Evolutionary conservation across 1,284 basidiomycete species (phyloP).

Genomic region (Erythrobasidium hasegawianum): DNA sequence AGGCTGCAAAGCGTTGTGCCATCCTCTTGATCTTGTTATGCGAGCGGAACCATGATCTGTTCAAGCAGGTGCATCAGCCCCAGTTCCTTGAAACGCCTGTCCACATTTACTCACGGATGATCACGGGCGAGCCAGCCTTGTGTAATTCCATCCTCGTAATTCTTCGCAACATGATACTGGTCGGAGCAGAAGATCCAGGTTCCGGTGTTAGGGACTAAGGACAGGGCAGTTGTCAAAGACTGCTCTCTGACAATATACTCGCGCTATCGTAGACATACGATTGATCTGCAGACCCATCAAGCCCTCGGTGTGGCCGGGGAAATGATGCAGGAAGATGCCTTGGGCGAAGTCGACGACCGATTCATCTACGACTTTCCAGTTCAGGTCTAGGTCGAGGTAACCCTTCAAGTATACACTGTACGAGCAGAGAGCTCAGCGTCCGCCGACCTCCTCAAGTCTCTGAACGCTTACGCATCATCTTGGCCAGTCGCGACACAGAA

Average conservation of each 20-base stretch:
- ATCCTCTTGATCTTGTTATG: constrained; percentile 31
- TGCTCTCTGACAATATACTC: no score
- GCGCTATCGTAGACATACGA: neutral
- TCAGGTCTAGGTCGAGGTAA: constrained; percentile 17
- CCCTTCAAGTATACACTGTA: constrained; percentile 19
- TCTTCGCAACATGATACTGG: neutral
- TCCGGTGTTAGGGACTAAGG: no score
- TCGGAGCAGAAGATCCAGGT: no score
- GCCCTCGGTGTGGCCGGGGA: constrained; percentile 47
- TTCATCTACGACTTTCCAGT: constrained; percentile 31
- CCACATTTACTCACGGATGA: constrained; percentile 10
- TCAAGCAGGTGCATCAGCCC: neutral
- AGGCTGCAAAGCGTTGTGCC: constrained; percentile 3
- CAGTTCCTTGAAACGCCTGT: no score
- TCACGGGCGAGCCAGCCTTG: constrained; percentile 37
- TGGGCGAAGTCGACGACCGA: constrained; percentile 43
- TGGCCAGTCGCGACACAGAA: constrained; percentile 42
- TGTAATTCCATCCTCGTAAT: constrained; percentile 11
- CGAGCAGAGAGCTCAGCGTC: no score
- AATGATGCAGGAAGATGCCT: constrained; percentile 45
- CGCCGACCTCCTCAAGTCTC: no score
- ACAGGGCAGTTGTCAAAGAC: no score
- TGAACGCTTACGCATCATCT: neutral
- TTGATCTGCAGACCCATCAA: constrained; percentile 43
- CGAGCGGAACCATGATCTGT: constrained; percentile 34